Conservation (phyloP, 1,284 basidiomycete genomes). For the Leccinum olivaceoglutinosum region DNA sequence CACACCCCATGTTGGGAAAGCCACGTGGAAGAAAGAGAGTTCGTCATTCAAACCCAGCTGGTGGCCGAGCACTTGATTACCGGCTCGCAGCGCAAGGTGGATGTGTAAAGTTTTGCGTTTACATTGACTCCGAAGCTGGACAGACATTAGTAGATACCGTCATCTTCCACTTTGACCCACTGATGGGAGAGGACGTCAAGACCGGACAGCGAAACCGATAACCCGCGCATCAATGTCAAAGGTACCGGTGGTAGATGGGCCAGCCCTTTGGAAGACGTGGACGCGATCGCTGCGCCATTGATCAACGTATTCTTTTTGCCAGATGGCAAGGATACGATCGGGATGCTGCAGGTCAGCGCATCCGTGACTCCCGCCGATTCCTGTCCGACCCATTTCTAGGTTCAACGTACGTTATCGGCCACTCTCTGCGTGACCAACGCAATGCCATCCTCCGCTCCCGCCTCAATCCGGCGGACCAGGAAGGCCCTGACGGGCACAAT, state of each 20-base stretch:
- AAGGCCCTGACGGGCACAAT: constrained; percentile 53
- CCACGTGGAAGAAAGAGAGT: constrained; percentile 44
- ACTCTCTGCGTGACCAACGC: constrained; percentile 56
- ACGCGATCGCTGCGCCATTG: too few species aligned
- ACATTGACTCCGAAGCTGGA: too few species aligned
- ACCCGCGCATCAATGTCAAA: too few species aligned
- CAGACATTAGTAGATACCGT: not conserved
- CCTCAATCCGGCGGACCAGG: constrained; percentile 11
- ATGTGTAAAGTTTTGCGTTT: constrained; percentile 29
- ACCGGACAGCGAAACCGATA: too few species aligned
- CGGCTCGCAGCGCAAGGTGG: constrained; percentile 52
- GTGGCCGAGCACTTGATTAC: constrained; percentile 51
- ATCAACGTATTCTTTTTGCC: too few species aligned
- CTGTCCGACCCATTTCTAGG: too few species aligned
- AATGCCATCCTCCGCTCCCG: constrained; percentile 26
- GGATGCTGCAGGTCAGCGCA: constrained; percentile 27
- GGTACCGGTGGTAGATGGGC: too few species aligned
- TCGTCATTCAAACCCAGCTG: constrained; percentile 40
- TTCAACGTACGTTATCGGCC: constrained; percentile 47
- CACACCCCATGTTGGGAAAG: constrained; percentile 62
- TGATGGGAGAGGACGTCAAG: too few species aligned
- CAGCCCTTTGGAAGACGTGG: too few species aligned
- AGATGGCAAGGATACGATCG: too few species aligned
- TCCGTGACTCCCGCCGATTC: too few species aligned
- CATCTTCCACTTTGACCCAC: constrained; percentile 25